These are phyloP conservation scores for Ophiocordyceps camponoti-rufipedis DNA, from an alignment of 2,329 filamentous ascomycete species.

Conservation along the genomic window DNA sequence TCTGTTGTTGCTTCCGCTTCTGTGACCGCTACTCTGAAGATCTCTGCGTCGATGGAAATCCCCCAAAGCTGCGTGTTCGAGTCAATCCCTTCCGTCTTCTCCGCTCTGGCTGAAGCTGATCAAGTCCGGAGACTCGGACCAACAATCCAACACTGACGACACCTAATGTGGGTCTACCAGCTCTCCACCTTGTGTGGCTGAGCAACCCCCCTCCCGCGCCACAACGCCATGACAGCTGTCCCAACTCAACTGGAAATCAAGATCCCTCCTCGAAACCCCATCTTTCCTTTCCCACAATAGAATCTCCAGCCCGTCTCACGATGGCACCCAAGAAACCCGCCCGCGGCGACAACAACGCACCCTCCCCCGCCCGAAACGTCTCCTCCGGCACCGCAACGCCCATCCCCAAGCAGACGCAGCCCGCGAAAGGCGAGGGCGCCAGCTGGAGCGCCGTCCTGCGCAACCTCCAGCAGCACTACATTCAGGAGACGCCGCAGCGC, in stretches of 20 bases:
- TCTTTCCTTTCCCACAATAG: background rate
- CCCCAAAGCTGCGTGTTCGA: background rate
- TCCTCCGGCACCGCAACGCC: conserved; percentile 11
- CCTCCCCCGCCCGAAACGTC: conserved; percentile 14
- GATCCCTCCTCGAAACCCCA: background rate
- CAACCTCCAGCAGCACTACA: conserved; percentile 63
- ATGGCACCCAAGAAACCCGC: conserved; percentile 34
- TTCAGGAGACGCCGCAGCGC: conserved; percentile 66
- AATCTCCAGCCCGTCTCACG: conserved; percentile 1
- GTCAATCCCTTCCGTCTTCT: background rate
- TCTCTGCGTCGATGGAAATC: no score
- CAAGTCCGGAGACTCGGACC: background rate
- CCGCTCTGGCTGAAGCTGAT: no score
- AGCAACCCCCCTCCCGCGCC: background rate
- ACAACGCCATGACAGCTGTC: background rate
- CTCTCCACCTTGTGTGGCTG: background rate
- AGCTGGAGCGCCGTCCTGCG: conserved; percentile 41
- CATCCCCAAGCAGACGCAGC: conserved; percentile 9
- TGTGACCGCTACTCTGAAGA: background rate
- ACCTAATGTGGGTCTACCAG: background rate
- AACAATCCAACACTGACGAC: background rate
- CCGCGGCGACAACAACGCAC: conserved; percentile 9
- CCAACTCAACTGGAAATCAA: background rate
- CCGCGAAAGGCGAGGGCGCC: conserved; percentile 10
- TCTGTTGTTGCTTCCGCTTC: background rate